Evolutionary conservation across 345 rosid species (phyloP).

Genomic region (Corchorus capsularis): DNA sequence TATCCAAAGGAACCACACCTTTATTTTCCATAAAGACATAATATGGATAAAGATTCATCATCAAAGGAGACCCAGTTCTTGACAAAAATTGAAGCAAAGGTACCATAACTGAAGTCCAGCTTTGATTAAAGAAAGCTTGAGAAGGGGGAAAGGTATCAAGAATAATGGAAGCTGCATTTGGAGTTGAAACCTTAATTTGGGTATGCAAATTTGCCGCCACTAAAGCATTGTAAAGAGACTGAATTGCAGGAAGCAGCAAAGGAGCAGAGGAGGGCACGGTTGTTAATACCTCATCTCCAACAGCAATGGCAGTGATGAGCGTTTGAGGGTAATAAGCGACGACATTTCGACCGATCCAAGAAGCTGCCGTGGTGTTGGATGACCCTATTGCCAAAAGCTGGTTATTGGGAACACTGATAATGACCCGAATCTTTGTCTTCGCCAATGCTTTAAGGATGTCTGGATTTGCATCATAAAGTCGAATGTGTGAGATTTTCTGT

Average conservation of each 20-base stretch:
- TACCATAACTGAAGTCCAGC: slow-evolving; percentile 61
- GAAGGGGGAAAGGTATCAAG: slow-evolving; percentile 92
- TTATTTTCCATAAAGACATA: slow-evolving; percentile 94
- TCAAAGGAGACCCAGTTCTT: slow-evolving; percentile 75
- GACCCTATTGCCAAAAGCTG: slow-evolving; percentile 95
- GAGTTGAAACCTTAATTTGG: slow-evolving; percentile 89
- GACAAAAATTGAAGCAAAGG: slow-evolving; percentile 86
- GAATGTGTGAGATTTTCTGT: slow-evolving; percentile 73
- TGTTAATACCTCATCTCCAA: slow-evolving; percentile 89
- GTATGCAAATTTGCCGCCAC: slow-evolving; percentile 90
- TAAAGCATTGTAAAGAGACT: slow-evolving; percentile 80
- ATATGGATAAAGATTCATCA: slow-evolving; percentile 98
- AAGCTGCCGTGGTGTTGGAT: slow-evolving; percentile 82
- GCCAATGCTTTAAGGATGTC: slow-evolving; percentile 78
- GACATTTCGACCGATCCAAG: slow-evolving; percentile 82
- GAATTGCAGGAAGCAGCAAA: slow-evolving; percentile 76
- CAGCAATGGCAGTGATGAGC: slow-evolving; percentile 67
- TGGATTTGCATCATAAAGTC: slow-evolving; percentile 81
- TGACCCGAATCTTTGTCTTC: slow-evolving; percentile 85
- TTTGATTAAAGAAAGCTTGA: slow-evolving; percentile 92
- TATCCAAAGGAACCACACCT: slow-evolving; percentile 93
- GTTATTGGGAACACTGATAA: slow-evolving; percentile 87
- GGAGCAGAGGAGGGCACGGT: slow-evolving; percentile 89
- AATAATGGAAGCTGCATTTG: slow-evolving; percentile 78
- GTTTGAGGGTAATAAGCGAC: slow-evolving; percentile 83